Evolutionary conservation across 2,329 filamentous ascomycete species (phyloP).

Genomic region (Fusarium papillatum): DNA sequence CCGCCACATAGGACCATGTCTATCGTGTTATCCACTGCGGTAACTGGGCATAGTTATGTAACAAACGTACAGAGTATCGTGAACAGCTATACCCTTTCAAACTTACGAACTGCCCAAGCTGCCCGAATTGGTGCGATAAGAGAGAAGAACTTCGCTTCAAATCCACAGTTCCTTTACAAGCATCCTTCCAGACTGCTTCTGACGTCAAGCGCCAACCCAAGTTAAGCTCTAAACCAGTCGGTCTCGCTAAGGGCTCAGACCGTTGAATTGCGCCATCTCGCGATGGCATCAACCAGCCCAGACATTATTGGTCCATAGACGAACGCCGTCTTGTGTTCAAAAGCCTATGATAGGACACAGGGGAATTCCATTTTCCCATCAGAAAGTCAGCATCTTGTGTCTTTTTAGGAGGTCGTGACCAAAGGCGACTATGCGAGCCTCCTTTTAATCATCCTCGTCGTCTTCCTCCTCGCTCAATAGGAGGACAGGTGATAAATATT

Average conservation of each 20-base stretch:
- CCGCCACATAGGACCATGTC: background rate
- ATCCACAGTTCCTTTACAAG: background rate
- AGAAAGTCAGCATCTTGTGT: background rate
- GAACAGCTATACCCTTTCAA: background rate
- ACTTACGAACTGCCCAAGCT: background rate
- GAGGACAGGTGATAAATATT: background rate
- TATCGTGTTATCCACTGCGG: background rate
- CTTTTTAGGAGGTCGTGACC: background rate
- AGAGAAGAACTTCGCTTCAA: background rate
- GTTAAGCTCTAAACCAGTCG: background rate
- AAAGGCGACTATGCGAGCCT: background rate
- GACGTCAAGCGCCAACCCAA: slow-evolving; percentile 1
- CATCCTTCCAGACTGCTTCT: background rate
- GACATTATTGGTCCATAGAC: background rate
- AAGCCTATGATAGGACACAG: background rate
- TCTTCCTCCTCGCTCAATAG: background rate
- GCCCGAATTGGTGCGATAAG: background rate
- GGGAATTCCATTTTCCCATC: background rate
- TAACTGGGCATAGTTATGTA: background rate
- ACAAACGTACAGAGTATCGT: background rate
- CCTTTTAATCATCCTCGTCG: background rate
- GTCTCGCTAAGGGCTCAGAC: slow-evolving; percentile 8
- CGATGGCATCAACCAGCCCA: slow-evolving; percentile 3
- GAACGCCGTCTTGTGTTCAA: background rate
- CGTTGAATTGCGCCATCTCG: slow-evolving; percentile 28